Evolutionary conservation across 2,329 filamentous ascomycete genomes (phyloP), one percentile per base, ranked within the genome.

Genomic region (Zasmidium cellare): DNA sequence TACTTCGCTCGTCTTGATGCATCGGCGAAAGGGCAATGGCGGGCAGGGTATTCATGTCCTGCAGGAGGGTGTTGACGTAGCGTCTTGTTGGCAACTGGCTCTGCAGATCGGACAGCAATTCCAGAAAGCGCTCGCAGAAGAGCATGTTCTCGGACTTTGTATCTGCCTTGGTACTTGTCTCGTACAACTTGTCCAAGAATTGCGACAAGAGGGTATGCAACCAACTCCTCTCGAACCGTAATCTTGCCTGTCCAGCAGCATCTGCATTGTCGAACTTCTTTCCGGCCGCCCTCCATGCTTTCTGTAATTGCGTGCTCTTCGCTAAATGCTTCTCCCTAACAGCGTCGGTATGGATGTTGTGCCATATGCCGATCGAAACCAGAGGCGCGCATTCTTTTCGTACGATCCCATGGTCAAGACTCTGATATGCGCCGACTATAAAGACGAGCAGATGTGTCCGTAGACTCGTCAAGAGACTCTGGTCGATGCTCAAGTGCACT

Each of bases 301-400:
- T 97, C 71, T 85, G 87, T 67, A 96, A 76, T 63, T 90, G 87
- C n/a, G 85, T 76, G 48, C 84, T 84, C 65, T 90, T 87, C 46
- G 90, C 86, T 25, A 99, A 81, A 55, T 87, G 84, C 31, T 79
- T 79, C 55, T 96, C 90, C 65, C 91, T 85, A 62, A 87, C 84
- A 58, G 83, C 82, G 31, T 96, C 91, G 56, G 84, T 89, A 25
- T 90, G 89, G 38, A 99, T 78, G 71, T 96, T 96, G 69, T 97
- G 91, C 94, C 94, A 99, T 67, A 94, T 91, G 1, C 90, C 88
- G 67, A 99, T 96, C 12, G 92, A 94, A 19, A 99, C 93, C 52
- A 99, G 79, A 1, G 96, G 91, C 6, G 93, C 94, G 75, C 94
- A 97, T 79, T 99, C 94, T 74, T 97, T 97, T 62, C 94, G 87